These are phyloP conservation scores for Diaporthe sp. DNA, from an alignment of 2,329 filamentous ascomycete species.

Conservation along the genomic window DNA sequence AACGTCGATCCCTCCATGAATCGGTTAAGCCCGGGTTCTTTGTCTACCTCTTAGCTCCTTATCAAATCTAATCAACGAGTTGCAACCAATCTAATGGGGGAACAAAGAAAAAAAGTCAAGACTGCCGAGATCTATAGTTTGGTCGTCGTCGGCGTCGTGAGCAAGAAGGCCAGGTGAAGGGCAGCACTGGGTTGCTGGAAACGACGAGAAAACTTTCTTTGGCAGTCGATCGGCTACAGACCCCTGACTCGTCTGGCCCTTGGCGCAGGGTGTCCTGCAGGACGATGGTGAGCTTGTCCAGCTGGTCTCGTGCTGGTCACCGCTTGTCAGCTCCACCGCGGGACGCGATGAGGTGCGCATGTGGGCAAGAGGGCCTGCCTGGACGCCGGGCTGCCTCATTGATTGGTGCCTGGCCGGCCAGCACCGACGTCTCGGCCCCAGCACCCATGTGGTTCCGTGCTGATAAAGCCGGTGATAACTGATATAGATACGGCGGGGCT, in stretches of 20 bases:
- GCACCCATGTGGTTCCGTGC: conserved; percentile 3
- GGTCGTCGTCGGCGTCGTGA: conserved; percentile 4
- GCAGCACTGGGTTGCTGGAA: conserved; percentile 1
- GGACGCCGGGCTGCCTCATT: not conserved
- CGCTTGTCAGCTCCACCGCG: conserved; percentile 31
- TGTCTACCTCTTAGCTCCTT: not conserved
- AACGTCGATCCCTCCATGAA: conserved; percentile 29
- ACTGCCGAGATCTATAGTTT: not conserved
- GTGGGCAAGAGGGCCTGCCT: not conserved
- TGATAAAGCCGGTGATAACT: conserved; percentile 16
- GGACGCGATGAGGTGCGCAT: conserved; percentile 14
- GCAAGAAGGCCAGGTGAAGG: conserved; percentile 4
- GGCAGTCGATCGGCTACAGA: conserved; percentile 6
- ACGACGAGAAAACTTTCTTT: conserved; percentile 20
- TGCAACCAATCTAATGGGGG: conserved; percentile 5
- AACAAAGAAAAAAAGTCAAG: not conserved
- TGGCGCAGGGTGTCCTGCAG: conserved; percentile 21
- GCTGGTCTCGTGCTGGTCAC: conserved; percentile 29
- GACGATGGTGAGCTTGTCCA: conserved; percentile 24
- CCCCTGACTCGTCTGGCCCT: conserved; percentile 23
- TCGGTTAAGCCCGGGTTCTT: not conserved
- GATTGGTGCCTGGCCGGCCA: conserved; percentile 12
- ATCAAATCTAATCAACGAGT: conserved; percentile 4
- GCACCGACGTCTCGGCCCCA: conserved; percentile 10
- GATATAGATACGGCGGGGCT: conserved; percentile 8